Base-by-base conservation (phyloP, 2,329 filamentous ascomycete species). In the Apiospora saccharicola region DNA sequence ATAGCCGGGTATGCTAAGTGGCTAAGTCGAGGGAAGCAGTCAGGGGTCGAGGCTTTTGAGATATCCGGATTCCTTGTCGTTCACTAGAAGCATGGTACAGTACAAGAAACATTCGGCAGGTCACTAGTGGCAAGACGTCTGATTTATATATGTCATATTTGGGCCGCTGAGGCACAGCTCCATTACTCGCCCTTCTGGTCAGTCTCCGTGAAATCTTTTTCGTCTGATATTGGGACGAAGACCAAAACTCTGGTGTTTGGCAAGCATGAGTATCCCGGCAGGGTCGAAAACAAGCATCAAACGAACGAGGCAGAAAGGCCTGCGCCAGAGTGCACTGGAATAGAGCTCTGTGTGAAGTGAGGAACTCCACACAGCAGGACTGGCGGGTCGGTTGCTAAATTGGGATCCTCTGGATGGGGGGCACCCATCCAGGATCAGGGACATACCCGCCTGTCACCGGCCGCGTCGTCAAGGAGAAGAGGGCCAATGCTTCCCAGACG, bases 261-360 rank as follows among this genome's bases (percentile, higher is more conserved):
- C 79, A 76, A 80, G 82, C 80, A 82, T 83, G 78, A 81, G 77
- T 80, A 78, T 81, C 77, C 76, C 76, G 79, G 77, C 81, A 82
- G 79, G 82, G 80, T 77, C 80, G 75, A 79, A 85, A 83, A 85
- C 84, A 85, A 82, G 82, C 81, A 83, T 85, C 83, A 85, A 84
- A 84, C 84, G 80, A 76, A 80, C 75, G 76, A 79, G 75, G 75
- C 73, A 74, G 75, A 76, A 73, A 61, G 34, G 41, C 34, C 72
- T 75, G 72, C 76, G 73, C 74, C 72, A 73, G 73, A 72, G 14
- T 73, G 70, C 68, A 72, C 72, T 74, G 72, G 70, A 71, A 76
- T 69, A 67, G 61, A 72, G 74, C 70, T 34, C 67, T 37, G 44
- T 49, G 67, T 47, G 47, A 47, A 69, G 67, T 67, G 22, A 30